Evolutionary conservation across 345 rosid genomes (phyloP).

Genomic region (Eucalyptus fibrosa): DNA sequence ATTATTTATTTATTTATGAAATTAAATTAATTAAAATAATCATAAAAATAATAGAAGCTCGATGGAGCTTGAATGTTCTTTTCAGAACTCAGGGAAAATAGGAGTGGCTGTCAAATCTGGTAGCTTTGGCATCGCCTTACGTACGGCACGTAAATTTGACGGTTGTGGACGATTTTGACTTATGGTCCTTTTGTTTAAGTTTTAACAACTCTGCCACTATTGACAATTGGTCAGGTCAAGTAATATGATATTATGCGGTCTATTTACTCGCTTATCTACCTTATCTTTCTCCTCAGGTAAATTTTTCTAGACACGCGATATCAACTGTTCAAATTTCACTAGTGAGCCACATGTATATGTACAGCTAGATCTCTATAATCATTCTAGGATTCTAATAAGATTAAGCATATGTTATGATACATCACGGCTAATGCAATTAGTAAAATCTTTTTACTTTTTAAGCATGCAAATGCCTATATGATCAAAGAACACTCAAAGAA

Average conservation of each 20-base stretch:
- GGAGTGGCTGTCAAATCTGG: neutral
- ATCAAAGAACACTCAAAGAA: too few species aligned
- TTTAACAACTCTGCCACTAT: neutral
- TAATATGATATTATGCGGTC: neutral
- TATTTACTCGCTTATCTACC: neutral
- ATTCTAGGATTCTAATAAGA: neutral
- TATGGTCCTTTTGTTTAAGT: neutral
- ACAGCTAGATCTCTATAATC: neutral
- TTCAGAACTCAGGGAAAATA: neutral
- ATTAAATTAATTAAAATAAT: too few species aligned
- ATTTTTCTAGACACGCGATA: neutral
- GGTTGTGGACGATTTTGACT: neutral
- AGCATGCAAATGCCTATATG: fast-evolving
- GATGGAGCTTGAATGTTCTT: neutral
- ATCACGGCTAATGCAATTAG: fast-evolving
- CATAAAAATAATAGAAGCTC: neutral
- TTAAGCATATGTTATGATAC: neutral
- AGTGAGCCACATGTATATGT: neutral
- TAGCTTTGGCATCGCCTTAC: neutral
- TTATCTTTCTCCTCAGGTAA: neutral
- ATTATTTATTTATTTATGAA: too few species aligned
- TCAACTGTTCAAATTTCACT: neutral
- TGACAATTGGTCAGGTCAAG: neutral
- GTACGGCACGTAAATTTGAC: neutral
- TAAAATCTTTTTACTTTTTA: too few species aligned